Evolutionary conservation across 2,329 filamentous ascomycete genomes (phyloP), one percentile per base, ranked within the genome.

Genomic region (Podosphaera xanthii): DNA sequence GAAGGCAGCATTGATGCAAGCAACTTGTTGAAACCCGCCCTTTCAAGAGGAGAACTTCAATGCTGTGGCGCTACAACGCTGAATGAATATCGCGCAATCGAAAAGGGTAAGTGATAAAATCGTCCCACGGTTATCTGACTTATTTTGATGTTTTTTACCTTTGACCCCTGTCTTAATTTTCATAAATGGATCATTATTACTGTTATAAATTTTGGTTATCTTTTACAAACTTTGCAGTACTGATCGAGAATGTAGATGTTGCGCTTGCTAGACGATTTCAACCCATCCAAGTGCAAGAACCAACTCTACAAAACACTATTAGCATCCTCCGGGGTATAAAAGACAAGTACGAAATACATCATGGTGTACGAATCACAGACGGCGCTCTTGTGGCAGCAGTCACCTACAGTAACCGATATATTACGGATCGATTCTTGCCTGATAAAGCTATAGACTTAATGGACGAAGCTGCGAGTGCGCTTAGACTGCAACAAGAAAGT

Each of bases 381-480:
- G 84, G 86, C 1, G 89, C 92, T 5, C 74, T 97, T 9, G 91
- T 98, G 12, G 89, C 92, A 1, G 91, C 92, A 2, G 90, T 91
- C 1, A 86, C 87, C 0, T 86, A 94, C 68, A 92, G 87, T 62
- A 97, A 97, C 67, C 85, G 92, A 58, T 98, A 97, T 70, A 92
- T 98, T 65, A 96, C 90, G 12, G 91, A 97, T 68, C 84, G 92
- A 1, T 97, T 95, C 71, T 75, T 97, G 0, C 92, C 92, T 0
- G 92, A 98, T 71, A 97, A 97, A 70, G 92, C 92, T 2, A 97
- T 98, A 63, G 92, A 97, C 69, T 72, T 97, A 14, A 92, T 98
- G 70, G 92, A 97, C 64, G 92, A 97, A 72, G 92, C 92, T 8
- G 90, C 91, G 0, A 94, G 87, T 61, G 88, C 89, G 31, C 74